Evolutionary conservation across 805 yeast genomes (phyloP).

Genomic region (Wickerhamiella spandovensis): DNA sequence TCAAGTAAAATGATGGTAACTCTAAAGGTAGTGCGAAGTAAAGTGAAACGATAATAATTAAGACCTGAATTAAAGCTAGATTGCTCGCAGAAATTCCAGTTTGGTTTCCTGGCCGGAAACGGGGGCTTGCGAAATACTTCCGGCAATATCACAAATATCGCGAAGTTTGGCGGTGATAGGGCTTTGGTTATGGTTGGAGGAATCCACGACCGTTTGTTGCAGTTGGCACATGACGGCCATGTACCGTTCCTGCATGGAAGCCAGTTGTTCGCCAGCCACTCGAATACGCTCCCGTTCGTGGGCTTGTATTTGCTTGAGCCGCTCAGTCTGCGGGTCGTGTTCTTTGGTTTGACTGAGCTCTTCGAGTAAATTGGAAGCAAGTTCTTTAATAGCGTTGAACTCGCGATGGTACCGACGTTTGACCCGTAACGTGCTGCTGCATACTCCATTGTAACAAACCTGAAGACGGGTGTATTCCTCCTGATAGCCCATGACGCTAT

Average conservation of each 20-base stretch:
- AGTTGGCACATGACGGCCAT: neutral
- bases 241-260: neutral
- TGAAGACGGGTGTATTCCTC: neutral
- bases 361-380: neutral
- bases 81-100: neutral
- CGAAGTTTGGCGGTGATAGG: neutral
- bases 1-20: too few relatives aligned
- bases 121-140: neutral
- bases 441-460: neutral
- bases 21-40: too few relatives aligned
- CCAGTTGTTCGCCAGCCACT: neutral
- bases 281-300: neutral
- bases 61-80: neutral
- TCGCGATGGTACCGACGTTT: conserved; percentile 1
- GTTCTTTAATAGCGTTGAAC: neutral
- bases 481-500: neutral
- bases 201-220: neutral
- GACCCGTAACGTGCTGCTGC: neutral
- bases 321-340: neutral
- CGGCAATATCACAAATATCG: neutral
- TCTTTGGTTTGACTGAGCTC: neutral
- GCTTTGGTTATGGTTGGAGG: neutral
- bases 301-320: neutral
- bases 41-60: too few relatives aligned
- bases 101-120: neutral